Conservation (phyloP, 140 eudicot genomes). For the Flaveria floridana region DNA sequence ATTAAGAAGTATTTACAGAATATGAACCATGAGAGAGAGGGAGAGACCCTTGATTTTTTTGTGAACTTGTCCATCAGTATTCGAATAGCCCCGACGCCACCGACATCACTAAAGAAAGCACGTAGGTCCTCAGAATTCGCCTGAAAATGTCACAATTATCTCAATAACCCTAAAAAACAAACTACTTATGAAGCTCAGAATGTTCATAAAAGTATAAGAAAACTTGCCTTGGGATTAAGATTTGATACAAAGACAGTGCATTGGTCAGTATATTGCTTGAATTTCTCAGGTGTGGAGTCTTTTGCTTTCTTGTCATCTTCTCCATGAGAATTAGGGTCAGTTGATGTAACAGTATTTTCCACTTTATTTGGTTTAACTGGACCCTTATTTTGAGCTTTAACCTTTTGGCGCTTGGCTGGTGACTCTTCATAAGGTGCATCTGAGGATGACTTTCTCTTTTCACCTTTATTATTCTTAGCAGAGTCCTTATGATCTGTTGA, state of each 20-base stretch:
- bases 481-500: slow-evolving; percentile 46
- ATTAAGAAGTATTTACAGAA: background rate
- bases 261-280: slow-evolving; percentile 55
- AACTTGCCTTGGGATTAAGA: slow-evolving; percentile 54
- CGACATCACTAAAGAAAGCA: slow-evolving; percentile 71
- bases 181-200: slow-evolving; percentile 7
- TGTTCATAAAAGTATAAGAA: background rate
- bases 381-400: slow-evolving; percentile 31
- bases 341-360: slow-evolving; percentile 30
- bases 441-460: slow-evolving; percentile 62
- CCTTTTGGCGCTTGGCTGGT: slow-evolving; percentile 75
- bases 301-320: slow-evolving; percentile 35
- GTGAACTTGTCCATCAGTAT: slow-evolving; percentile 69
- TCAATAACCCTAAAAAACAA: slow-evolving; percentile 6
- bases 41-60: slow-evolving; percentile 72
- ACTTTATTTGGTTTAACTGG: slow-evolving; percentile 37
- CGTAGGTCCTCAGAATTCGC: slow-evolving; percentile 59
- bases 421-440: slow-evolving; percentile 53
- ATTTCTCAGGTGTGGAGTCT: slow-evolving; percentile 37
- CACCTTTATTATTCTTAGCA: slow-evolving; percentile 51
- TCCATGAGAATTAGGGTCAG: slow-evolving; percentile 24
- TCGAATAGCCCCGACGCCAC: slow-evolving; percentile 75
- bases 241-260: slow-evolving; percentile 93
- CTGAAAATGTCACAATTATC: slow-evolving; percentile 43
- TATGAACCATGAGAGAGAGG: slow-evolving; percentile 15